Evolutionary conservation across 2,329 filamentous ascomycete genomes (phyloP), one percentile per base, ranked within the genome.

Genomic region (Aspergillus sp.): DNA sequence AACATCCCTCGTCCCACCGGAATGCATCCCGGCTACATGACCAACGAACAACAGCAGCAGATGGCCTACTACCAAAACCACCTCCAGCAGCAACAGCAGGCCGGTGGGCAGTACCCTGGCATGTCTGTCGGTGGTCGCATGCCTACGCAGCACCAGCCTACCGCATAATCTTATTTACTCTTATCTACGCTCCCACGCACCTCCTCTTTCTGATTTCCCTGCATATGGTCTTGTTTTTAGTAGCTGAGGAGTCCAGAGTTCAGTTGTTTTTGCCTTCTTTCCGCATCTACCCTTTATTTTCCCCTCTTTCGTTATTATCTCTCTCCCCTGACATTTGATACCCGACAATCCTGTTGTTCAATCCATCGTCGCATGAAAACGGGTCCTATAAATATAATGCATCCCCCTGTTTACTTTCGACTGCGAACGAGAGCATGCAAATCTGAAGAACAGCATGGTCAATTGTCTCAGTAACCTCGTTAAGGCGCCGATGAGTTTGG

Each of bases 11-110:
- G 75, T 53, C 71, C 87, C 79, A 69, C 81, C 74, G 77, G 77
- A 54, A 83, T 89, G 62, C 79, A 83, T 45, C 81, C 82, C 66
- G 88, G 87, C 60, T 82, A 86, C 59, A 84, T 81, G 76, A 79
- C 77, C 49, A 77, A 76, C 50, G 78, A 80, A 59, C 80, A 83
- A 56, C 80, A 88, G 63, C 84, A 90, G 69, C 86, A 89, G 52
- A 77, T 89, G 62, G 85, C 85, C 30, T 95, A 95, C 67, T 85
- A 89, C 65, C 87, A 83, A 68, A 93, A 93, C 65, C 83, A 94
- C 49, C 78, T 82, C 60, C 84, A 86, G 64, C 84, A 86, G 64
- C 79, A 82, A 66, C 84, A 83, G 70, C 81, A 77, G 59, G 71
- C 72, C 45, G 79, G 80, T 56, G 83, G 82, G 62, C 85, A 85